A percentile compares a stretch with the other conserved stretches of the same genome.
phyloP scores from a whole-genome alignment of 441 rosid species.

The Adansonia madagascariensis region DNA sequence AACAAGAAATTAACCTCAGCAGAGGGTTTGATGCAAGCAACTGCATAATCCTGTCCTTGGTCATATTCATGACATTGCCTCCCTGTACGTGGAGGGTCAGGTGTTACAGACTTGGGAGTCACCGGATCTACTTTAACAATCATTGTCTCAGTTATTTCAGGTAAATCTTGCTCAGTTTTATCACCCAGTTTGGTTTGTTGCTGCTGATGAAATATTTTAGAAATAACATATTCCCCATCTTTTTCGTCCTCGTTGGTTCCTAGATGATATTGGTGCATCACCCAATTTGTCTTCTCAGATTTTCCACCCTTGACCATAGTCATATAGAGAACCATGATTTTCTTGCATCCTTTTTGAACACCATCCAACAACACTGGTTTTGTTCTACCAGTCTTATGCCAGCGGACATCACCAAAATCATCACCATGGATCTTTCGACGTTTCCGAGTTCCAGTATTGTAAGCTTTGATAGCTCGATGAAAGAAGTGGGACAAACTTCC shows the following conservation, averaged over 20 bases:
- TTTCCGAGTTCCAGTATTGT: slow-evolving; percentile 88
- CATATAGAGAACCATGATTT: slow-evolving; percentile 85
- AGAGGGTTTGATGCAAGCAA: slow-evolving; percentile 31
- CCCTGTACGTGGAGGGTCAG: slow-evolving; percentile 59
- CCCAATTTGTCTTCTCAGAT: slow-evolving; percentile 88
- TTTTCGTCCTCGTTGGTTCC: slow-evolving; percentile 88
- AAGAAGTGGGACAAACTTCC: slow-evolving; percentile 83
- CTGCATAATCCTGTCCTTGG: slow-evolving; percentile 33
- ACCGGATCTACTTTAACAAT: slow-evolving; percentile 66
- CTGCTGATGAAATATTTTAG: slow-evolving; percentile 84
- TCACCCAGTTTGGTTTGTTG: slow-evolving; percentile 56
- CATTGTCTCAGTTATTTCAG: slow-evolving; percentile 42
- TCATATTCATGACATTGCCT: slow-evolving; percentile 44
- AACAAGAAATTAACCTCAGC: slow-evolving; percentile 50
- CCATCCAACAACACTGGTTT: slow-evolving; percentile 83
- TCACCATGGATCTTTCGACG: slow-evolving; percentile 88
- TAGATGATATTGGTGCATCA: slow-evolving; percentile 95
- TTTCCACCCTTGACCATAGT: slow-evolving; percentile 59
- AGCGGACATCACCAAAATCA: slow-evolving; percentile 79
- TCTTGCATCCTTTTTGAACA: slow-evolving; percentile 80
- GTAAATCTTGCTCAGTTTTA: slow-evolving; percentile 52
- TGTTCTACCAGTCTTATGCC: slow-evolving; percentile 96
- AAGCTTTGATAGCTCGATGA: slow-evolving; percentile 88
- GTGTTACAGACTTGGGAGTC: slow-evolving; percentile 70
- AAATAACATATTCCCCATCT: slow-evolving; percentile 75